Evolutionary conservation across 2,329 filamentous ascomycete species (phyloP).

Genomic region (Hymenoscyphus infarciens): DNA sequence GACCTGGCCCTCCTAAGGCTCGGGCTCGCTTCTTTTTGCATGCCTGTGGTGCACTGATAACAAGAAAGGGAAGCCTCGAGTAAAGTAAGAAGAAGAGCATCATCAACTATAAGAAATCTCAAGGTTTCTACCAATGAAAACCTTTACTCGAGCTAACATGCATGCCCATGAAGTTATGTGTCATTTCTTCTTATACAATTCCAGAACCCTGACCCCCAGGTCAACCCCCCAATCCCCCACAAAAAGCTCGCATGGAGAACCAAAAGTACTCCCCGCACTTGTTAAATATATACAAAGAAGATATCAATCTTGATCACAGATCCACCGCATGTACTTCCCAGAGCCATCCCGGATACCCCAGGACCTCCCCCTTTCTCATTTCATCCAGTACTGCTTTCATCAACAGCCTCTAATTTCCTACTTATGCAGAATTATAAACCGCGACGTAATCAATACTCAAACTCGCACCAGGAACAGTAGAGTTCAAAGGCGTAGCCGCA

Average conservation of each 20-base stretch:
- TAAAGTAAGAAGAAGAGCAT: no score
- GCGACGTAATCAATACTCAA: slow-evolving; percentile 5
- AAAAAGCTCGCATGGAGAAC: neutral
- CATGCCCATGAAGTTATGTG: no score
- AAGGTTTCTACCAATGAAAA: no score
- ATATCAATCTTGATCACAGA: neutral
- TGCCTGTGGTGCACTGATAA: no score
- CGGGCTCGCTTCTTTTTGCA: no score
- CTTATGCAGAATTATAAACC: slow-evolving; percentile 2
- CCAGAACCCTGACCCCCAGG: neutral
- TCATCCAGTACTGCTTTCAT: no score
- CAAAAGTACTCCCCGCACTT: neutral
- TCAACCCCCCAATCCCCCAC: neutral
- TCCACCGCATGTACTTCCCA: neutral
- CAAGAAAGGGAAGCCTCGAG: no score
- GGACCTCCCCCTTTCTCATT: neutral
- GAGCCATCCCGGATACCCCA: neutral
- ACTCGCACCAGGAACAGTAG: neutral
- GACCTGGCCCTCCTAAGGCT: no score
- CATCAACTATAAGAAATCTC: no score
- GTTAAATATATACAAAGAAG: neutral
- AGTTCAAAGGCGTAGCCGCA: neutral
- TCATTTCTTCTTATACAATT: neutral
- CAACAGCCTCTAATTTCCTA: neutral
- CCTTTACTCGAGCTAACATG: no score